Conservation (phyloP, 805 yeast species). For the Suhomyces pyralidae region DNA sequence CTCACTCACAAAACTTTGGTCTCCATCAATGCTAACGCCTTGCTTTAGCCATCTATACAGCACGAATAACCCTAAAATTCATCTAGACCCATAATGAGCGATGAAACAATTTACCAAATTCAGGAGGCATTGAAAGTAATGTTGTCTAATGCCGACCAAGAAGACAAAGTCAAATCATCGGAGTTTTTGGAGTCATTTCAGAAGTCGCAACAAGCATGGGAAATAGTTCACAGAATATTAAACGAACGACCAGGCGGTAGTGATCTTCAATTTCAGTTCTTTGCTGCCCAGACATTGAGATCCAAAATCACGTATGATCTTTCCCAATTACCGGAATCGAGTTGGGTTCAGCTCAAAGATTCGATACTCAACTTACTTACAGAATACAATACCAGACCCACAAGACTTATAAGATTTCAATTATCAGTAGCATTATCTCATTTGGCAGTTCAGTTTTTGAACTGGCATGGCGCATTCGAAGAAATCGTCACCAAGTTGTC, state of each 20-base stretch:
- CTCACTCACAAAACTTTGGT: background rate
- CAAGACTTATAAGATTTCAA: conserved; percentile 72
- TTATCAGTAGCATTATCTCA: conserved; percentile 78
- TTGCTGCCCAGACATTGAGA: conserved; percentile 88
- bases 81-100: conserved; percentile 3
- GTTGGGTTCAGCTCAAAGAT: conserved; percentile 61
- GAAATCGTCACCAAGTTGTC: conserved; percentile 60
- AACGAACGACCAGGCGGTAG: conserved; percentile 27
- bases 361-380: conserved; percentile 59
- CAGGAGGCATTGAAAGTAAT: conserved; percentile 47
- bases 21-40: background rate
- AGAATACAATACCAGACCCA: conserved; percentile 31
- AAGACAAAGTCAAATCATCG: conserved; percentile 50
- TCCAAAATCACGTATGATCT: conserved; percentile 83
- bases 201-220: conserved; percentile 82
- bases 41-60: background rate
- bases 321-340: conserved; percentile 63
- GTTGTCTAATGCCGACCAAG: conserved; percentile 42
- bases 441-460: conserved; percentile 69
- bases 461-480: conserved; percentile 68
- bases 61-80: background rate
- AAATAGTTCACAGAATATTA: conserved; percentile 56
- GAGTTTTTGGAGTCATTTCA: conserved; percentile 75
- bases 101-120: conserved; percentile 26
- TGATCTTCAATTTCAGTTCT: conserved; percentile 59